Conservation (phyloP, 2,329 filamentous ascomycete species). For the Trichoderma atroviride region DNA sequence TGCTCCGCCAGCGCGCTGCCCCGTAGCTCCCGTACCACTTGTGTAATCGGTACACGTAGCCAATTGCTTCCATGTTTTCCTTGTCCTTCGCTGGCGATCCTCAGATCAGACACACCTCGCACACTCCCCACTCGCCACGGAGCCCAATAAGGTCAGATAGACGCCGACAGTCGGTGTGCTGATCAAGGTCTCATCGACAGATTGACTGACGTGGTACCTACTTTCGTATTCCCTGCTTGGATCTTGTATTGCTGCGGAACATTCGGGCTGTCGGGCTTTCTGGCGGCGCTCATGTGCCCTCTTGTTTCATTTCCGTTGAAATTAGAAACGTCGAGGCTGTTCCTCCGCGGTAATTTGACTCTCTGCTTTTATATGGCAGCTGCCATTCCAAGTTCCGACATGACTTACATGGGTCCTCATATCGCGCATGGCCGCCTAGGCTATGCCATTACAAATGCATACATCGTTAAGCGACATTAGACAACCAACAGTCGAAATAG, state of each 20-base stretch:
- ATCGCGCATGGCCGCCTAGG: background rate
- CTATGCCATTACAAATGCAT: constrained; percentile 4
- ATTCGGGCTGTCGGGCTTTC: constrained; percentile 6
- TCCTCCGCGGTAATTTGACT: constrained; percentile 6
- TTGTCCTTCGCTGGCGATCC: background rate
- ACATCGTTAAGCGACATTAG: constrained; percentile 14
- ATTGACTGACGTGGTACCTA: background rate
- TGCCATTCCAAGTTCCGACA: background rate
- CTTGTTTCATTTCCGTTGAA: constrained; percentile 14
- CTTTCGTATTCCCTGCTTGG: background rate
- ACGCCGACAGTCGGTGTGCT: constrained; percentile 1
- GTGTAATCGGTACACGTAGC: background rate
- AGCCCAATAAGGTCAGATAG: background rate
- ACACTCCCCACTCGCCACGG: background rate
- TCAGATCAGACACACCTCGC: background rate
- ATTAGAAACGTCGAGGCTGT: background rate
- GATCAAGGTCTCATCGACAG: constrained; percentile 1
- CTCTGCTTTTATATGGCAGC: background rate
- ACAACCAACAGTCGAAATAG: background rate
- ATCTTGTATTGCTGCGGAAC: background rate
- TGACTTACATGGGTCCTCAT: background rate
- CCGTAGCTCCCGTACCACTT: background rate
- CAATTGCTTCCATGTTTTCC: background rate
- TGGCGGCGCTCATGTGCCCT: background rate
- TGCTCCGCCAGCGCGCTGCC: background rate